Base-by-base conservation (phyloP, 1,284 basidiomycete genomes). In the Wolfiporia cocos region DNA sequence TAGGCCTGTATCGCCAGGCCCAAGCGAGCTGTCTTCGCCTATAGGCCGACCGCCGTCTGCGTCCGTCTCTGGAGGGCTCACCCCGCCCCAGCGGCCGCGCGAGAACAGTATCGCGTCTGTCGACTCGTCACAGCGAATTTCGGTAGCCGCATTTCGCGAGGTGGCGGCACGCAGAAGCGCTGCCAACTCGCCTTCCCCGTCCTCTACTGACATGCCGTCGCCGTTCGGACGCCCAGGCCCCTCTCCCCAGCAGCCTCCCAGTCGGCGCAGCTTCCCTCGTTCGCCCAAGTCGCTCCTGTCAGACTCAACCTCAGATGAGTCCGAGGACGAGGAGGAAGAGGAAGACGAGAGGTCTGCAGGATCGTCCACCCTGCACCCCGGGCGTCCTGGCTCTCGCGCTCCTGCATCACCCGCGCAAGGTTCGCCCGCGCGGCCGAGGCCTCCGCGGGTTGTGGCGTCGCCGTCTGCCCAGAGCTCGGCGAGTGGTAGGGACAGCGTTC, bases 121-220 rank as follows among this genome's bases (percentile, higher is more conserved):
- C 37, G 79, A 84, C 37, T 65, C 74, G 10, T 78, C 77, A 3
- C 81, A 84, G 49, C 72, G 82, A 39, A 86, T 87, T 37, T 84
- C 81, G 7, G 78, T 87, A 20, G 84, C 84, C 3, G 85, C 84
- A 2, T 87, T 87, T 57, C 73, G 81, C 39, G 85, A 87, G 66
- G 81, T 76, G 28, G 82, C 86, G 43, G 80, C 82, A 9, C 67
- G 82, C 34, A 69, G 79, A 37, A 80, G 78, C 50, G 61, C 68
- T 24, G 69, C 80, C 10, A 76, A 71, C 43, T 81, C 79, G 0
- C 81, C 81, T n/a, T 69, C 64, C 0, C 73, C 76, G 23, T 74
- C 76, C 1, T 66, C 68, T 34, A 63, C 73, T 32, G 68, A 67
- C 30, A 64, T 70, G 32, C 69, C 70, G 39, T 46, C 57, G 44